Evolutionary conservation across 257 asterid genomes (phyloP).

Genomic region (Scutellaria minor): DNA sequence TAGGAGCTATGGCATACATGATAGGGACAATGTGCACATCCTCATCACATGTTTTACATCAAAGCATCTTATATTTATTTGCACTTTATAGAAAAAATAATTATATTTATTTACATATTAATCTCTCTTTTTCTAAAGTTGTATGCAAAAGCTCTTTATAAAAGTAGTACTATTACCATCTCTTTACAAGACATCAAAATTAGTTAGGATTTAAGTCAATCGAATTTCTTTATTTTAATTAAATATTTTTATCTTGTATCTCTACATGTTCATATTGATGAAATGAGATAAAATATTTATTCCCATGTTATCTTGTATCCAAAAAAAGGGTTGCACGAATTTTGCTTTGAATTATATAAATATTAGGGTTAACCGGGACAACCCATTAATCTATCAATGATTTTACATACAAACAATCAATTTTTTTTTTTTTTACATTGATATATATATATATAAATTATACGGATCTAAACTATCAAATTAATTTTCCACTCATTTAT

Average conservation of each 20-base stretch:
- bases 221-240: background rate
- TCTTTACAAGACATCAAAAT: constrained; percentile 33
- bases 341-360: too few relatives aligned
- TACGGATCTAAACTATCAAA: too few relatives aligned
- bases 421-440: too few relatives aligned
- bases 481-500: too few relatives aligned
- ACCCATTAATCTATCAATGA: too few relatives aligned
- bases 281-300: background rate
- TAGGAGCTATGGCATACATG: background rate
- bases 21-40: constrained; percentile 31
- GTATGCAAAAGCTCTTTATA: constrained; percentile 11
- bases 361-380: too few relatives aligned
- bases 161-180: constrained; percentile 8
- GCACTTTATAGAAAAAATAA: background rate
- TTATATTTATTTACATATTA: background rate
- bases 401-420: too few relatives aligned
- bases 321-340: background rate
- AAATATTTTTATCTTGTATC: too few relatives aligned
- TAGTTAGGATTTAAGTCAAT: background rate
- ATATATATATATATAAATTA: background rate
- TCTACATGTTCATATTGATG: background rate
- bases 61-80: constrained; percentile 22
- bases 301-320: background rate
- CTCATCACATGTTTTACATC: constrained; percentile 34
- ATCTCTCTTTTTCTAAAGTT: constrained; percentile 27